A percentile compares a stretch with the other conserved stretches of the same genome.
Conservation (phyloP, 2,329 filamentous ascomycete species). For the Clonostachys solani region DNA sequence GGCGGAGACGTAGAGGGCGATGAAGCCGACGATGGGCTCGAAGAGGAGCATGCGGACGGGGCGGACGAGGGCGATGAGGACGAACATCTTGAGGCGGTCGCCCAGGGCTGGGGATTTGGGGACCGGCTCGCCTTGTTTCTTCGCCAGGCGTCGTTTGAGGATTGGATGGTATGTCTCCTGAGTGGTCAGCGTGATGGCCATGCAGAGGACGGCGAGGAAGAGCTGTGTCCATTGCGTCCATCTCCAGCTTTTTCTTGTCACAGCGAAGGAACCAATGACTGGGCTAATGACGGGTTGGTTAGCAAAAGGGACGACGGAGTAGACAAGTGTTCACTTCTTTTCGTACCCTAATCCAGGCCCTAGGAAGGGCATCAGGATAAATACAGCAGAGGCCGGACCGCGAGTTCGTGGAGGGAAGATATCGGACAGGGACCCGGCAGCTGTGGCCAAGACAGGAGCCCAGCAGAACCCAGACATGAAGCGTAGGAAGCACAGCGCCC, state of each 20-base stretch:
- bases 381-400: constrained; percentile 36
- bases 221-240: constrained; percentile 49
- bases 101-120: constrained; percentile 13
- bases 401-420: constrained; percentile 36
- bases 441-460: constrained; percentile 42
- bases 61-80: constrained; percentile 37
- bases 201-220: constrained; percentile 34
- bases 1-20: constrained; percentile 43
- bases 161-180: constrained; percentile 56
- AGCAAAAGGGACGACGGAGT: not conserved
- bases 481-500: constrained; percentile 44
- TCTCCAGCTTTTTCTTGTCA: constrained; percentile 40
- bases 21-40: constrained; percentile 59
- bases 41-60: constrained; percentile 55
- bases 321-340: too few relatives aligned
- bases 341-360: constrained; percentile 46
- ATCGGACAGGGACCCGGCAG: constrained; percentile 44
- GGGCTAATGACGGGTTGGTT: constrained; percentile 22
- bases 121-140: constrained; percentile 22
- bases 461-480: constrained; percentile 52
- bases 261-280: constrained; percentile 43
- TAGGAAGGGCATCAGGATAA: constrained; percentile 46
- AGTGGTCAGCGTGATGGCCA: constrained; percentile 29
- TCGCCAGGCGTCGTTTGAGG: constrained; percentile 30
- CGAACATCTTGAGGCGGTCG: constrained; percentile 22